phyloP scores from a whole-genome alignment of 2,329 filamentous ascomycete species.

The Oidium heveae region DNA sequence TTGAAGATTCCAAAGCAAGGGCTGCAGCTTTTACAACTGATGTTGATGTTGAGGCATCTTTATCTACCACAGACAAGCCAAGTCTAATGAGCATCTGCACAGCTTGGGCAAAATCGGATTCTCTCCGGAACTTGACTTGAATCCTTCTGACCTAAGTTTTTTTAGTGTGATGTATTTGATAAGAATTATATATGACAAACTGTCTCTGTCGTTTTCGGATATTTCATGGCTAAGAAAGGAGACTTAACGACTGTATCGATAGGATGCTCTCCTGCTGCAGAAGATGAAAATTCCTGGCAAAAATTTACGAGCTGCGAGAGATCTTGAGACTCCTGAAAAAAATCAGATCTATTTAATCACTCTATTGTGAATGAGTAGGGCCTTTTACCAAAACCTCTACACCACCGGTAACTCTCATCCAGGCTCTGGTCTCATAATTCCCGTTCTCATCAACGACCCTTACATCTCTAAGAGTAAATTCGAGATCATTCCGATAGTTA shows the following conservation, averaged over 20 bases:
- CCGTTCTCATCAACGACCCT: conserved; percentile 6
- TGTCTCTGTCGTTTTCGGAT: conserved; percentile 9
- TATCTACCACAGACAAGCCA: conserved; percentile 13
- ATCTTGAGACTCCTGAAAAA: conserved; percentile 12
- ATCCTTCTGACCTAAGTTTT: conserved; percentile 17
- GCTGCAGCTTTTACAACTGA: not conserved
- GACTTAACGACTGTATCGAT: conserved; percentile 13
- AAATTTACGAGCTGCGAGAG: conserved; percentile 8
- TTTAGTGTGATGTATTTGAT: not conserved
- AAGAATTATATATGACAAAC: conserved; percentile 4
- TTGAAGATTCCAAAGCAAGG: conserved; percentile 1
- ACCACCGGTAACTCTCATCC: conserved; percentile 18
- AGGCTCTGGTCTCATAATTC: conserved; percentile 5
- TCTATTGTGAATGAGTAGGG: not conserved
- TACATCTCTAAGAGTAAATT: conserved; percentile 9
- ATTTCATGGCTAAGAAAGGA: conserved; percentile 15
- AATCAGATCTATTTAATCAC: not conserved
- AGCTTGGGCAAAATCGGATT: conserved; percentile 14
- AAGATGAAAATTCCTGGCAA: conserved; percentile 3
- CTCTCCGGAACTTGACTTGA: conserved; percentile 19
- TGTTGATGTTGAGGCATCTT: not conserved
- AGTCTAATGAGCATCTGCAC: conserved; percentile 11
- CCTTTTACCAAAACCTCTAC: conserved; percentile 17
- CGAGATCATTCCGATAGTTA: conserved; percentile 8
- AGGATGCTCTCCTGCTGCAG: conserved; percentile 7